A percentile compares a stretch with the other conserved stretches of the same genome.
These are phyloP conservation scores for Fusarium secorum DNA, from an alignment of 2,329 filamentous ascomycete species.

Conservation along the genomic window DNA sequence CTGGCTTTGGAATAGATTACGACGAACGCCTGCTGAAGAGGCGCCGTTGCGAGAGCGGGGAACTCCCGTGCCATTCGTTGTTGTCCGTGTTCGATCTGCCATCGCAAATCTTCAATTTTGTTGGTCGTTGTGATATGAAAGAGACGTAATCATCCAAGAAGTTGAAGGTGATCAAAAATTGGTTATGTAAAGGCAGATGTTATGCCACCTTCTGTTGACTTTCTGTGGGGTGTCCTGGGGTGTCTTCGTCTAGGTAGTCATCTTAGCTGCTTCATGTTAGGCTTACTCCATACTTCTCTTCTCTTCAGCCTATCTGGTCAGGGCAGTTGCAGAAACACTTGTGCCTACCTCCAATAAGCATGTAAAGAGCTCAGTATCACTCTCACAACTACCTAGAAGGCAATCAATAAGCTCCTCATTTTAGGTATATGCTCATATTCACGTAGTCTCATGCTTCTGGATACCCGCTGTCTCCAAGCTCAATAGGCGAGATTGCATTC, in stretches of 20 bases:
- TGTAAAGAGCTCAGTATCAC: neutral
- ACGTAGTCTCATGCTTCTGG: neutral
- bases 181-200: conserved; percentile 12
- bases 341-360: neutral
- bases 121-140: neutral
- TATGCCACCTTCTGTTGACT: conserved; percentile 30
- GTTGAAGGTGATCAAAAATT: conserved; percentile 6
- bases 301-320: neutral
- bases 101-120: conserved; percentile 10
- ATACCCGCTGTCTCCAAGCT: neutral
- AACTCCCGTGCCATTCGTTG: conserved; percentile 31
- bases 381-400: neutral
- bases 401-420: neutral
- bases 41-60: conserved; percentile 31
- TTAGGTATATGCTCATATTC: neutral
- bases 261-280: conserved; percentile 3
- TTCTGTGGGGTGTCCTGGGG: conserved; percentile 38
- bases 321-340: neutral
- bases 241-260: conserved; percentile 19
- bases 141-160: neutral
- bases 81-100: conserved; percentile 37
- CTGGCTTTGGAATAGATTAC: conserved; percentile 67
- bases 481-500: neutral
- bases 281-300: neutral
- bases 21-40: conserved; percentile 39